Base-by-base conservation (phyloP, 176 grass and related monocot species). In the Oryza brachyantha region DNA sequence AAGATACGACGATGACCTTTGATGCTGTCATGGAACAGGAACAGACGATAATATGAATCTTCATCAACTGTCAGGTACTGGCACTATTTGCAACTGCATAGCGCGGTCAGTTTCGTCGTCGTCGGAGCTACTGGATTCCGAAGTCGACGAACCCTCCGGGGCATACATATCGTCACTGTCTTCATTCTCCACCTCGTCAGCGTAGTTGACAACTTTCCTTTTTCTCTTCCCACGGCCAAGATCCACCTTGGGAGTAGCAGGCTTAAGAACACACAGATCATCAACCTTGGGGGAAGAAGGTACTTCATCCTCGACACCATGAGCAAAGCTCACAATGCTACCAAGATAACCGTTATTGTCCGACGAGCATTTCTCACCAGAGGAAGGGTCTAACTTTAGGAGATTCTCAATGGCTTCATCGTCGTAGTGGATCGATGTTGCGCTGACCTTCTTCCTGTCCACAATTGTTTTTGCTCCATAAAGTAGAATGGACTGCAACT, bases 141-240 rank as follows among this genome's bases (percentile, higher is more conserved):
- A 81, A 29, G 84, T 64, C 1, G 68, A 74, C 28, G 88, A 68
- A 73, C 24, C 73, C 27, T 93, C 82, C 8, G 91, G 88, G 41
- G 73, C 17, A 66, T 90, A 88, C 43, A 91, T 81, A 9, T 75
- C 88, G 74, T 90, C 82, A 3, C 88, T 85, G 17, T 93, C 91
- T 1, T 82, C 80, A 55, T 73, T 86, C 2, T 90, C 82, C 19
- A 13, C 3, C 8, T 72, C 82, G 8, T 90, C 91, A 4, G 43
- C 64, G 36, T 93, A 93, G 7, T 80, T 90, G 4, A 93, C 88
- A 0, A 0, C n/a, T 28, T 59, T 83, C 63, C 81, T 88, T 63
- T 90, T 85, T 45, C 91, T 83, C 71, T 76, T 90, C 14, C 91
- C 91, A 28, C 88, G 88, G 9, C 91, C 91, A 62, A 93, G 73